These are phyloP conservation scores for Yarrowia osloensis DNA, from an alignment of 805 yeast genomes.

Conservation along the genomic window DNA sequence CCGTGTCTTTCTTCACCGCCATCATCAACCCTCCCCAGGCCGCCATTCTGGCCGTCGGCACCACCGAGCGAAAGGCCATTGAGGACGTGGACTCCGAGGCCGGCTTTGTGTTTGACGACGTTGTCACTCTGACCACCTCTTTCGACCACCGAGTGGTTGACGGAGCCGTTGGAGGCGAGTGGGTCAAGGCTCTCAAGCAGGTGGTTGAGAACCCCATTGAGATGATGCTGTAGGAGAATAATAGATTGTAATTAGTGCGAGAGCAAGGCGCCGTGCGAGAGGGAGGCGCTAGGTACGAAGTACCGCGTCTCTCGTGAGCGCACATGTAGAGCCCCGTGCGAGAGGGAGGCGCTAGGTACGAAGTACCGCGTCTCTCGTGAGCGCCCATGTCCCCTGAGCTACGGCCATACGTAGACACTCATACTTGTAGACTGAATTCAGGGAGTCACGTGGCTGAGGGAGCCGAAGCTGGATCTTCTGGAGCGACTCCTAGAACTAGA, in stretches of 20 bases:
- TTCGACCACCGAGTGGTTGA: conserved; percentile 97
- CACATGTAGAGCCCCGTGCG: too few relatives aligned
- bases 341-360: too few relatives aligned
- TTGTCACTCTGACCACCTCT: conserved; percentile 90
- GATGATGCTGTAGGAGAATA: conserved; percentile 63
- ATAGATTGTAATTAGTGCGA: background rate
- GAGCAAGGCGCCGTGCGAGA: background rate
- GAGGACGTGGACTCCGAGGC: conserved; percentile 88
- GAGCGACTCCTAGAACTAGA: too few relatives aligned
- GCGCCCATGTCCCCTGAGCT: too few relatives aligned
- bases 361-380: too few relatives aligned
- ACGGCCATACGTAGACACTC: too few relatives aligned
- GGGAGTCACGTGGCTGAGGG: too few relatives aligned
- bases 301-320: too few relatives aligned
- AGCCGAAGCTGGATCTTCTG: too few relatives aligned
- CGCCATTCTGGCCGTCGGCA: conserved; percentile 91
- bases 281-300: background rate
- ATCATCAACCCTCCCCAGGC: conserved; percentile 98
- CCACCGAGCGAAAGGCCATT: conserved; percentile 87
- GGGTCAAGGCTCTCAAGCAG: conserved; percentile 87
- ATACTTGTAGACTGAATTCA: too few relatives aligned
- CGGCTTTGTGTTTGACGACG: conserved; percentile 90
- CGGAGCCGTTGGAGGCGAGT: conserved; percentile 98
- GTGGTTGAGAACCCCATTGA: conserved; percentile 95
- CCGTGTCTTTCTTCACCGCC: conserved; percentile 90